A percentile compares a stretch with the other conserved stretches of the same genome.
Evolutionary conservation across 2,329 filamentous ascomycete species (phyloP).

Genomic region (Cladosporium oxysporum): DNA sequence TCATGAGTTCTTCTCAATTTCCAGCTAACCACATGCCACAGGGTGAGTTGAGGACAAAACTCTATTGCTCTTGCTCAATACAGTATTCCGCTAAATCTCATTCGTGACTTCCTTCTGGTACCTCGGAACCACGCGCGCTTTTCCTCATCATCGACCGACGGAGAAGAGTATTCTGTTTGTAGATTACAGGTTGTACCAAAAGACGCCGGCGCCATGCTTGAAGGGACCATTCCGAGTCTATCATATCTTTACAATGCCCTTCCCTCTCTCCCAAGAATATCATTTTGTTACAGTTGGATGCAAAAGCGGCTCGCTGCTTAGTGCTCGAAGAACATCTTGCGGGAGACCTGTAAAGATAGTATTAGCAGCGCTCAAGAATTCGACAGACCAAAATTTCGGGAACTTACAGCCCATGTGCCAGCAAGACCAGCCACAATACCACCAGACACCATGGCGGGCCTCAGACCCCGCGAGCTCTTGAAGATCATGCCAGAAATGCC

Average conservation of each 20-base stretch:
- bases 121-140: not conserved
- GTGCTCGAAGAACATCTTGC: slow-evolving; percentile 20
- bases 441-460: slow-evolving; percentile 93
- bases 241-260: slow-evolving; percentile 20
- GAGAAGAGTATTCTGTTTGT: slow-evolving; percentile 20
- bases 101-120: slow-evolving; percentile 1
- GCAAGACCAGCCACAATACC: slow-evolving; percentile 85
- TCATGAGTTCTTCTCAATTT: not conserved
- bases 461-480: slow-evolving; percentile 87
- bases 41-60: not conserved
- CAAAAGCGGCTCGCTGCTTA: slow-evolving; percentile 8
- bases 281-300: slow-evolving; percentile 12
- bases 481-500: slow-evolving; percentile 89
- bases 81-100: slow-evolving; percentile 6
- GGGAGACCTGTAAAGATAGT: slow-evolving; percentile 4
- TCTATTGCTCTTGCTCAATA: slow-evolving; percentile 6
- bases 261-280: not conserved
- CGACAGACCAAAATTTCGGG: not conserved
- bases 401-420: slow-evolving; percentile 84
- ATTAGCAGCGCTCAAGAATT: slow-evolving; percentile 1
- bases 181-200: slow-evolving; percentile 19
- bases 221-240: slow-evolving; percentile 19
- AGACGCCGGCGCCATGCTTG: slow-evolving; percentile 21
- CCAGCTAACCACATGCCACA: not conserved
- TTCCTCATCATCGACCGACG: slow-evolving; percentile 10